Evolutionary conservation across 495 filamentous ascomycete species (phyloP), one percentile per base, ranked within the genome.

Genomic region (Lepraria neglecta): DNA sequence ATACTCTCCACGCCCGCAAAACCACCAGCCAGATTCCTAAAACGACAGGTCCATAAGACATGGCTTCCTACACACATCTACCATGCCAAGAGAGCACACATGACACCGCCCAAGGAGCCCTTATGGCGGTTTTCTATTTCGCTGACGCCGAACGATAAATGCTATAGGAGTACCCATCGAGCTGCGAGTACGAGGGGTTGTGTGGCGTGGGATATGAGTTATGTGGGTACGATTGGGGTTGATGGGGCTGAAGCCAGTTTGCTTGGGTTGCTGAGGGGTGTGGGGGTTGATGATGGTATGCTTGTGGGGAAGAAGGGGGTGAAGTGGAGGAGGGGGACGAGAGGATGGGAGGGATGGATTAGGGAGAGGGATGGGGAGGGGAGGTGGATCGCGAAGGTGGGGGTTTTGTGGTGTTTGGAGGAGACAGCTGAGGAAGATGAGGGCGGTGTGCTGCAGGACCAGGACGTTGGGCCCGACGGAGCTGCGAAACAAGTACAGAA

Each of bases 21-120:
- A 50, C 76, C 85, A 3, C 79, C 83, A 24, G 79, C 85, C 14
- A 91, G 87, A 64, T 97, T 86, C 66, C 83, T 85, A 62, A 96
- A 91, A 75, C 84, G 94, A 1, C 94, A 98, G 71, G 72, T 83
- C 38, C 80, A 87, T 71, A 98, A 98, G 77, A 87, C 85, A 0
- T 97, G 94, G 94, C 79, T 98, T 4, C 95, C 94, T 3, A 96
- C 94, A 19, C 94, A 98, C 68, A 72, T 96, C 57, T 98, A 85
- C 77, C 94, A 96, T 76, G 87, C 92, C 17, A 97, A 98, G 68
- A 78, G 94, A 48, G 92, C 94, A 6, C 85, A 80, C 58, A 95
- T 98, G 87, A 88, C 89, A 1, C 81, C 82, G 14, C 85, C 88
- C 1, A 84, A 78, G 61, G 80, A 88, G 53, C 86, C 91, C 3